phyloP scores from a whole-genome alignment of 2,329 filamentous ascomycete species.

The Colletotrichum sojae region DNA sequence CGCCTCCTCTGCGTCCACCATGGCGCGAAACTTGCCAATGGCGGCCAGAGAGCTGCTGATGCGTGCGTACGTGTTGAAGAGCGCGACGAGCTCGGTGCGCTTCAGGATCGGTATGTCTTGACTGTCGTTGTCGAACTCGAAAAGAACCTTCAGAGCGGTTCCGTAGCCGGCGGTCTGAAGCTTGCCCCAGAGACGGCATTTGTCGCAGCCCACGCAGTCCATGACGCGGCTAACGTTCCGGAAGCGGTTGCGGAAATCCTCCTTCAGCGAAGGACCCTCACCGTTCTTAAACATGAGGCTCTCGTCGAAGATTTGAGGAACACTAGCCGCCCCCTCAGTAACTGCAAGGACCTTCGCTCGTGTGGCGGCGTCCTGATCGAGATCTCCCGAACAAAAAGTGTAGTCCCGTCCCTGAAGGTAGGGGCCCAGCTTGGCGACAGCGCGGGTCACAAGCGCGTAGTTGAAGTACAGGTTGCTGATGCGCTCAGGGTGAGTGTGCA shows the following conservation, averaged over 20 bases:
- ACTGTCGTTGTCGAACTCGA: slow-evolving; percentile 84
- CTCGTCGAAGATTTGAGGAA: slow-evolving; percentile 92
- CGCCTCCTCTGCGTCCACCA: slow-evolving; percentile 60
- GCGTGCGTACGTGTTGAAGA: slow-evolving; percentile 94
- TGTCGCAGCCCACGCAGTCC: slow-evolving; percentile 99
- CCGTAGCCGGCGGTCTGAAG: slow-evolving; percentile 96
- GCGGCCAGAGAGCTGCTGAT: slow-evolving; percentile 86
- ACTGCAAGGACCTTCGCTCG: slow-evolving; percentile 86
- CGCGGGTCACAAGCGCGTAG: slow-evolving; percentile 94
- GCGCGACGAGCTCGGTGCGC: slow-evolving; percentile 91
- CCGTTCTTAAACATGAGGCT: slow-evolving; percentile 92
- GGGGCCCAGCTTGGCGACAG: slow-evolving; percentile 89
- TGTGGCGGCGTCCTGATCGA: slow-evolving; percentile 82
- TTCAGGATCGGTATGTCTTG: slow-evolving; percentile 80
- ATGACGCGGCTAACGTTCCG: slow-evolving; percentile 96
- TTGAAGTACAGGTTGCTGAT: slow-evolving; percentile 99
- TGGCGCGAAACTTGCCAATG: slow-evolving; percentile 77
- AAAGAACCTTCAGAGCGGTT: slow-evolving; percentile 93
- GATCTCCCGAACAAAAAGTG: slow-evolving; percentile 92
- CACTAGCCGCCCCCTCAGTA: slow-evolving; percentile 76
- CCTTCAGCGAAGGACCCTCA: slow-evolving; percentile 84
- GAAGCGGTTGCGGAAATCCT: slow-evolving; percentile 98
- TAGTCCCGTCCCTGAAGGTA: slow-evolving; percentile 79
- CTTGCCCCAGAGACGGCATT: slow-evolving; percentile 98
- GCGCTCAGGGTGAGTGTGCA: slow-evolving; percentile 88